Evolutionary conservation across 352 stramenopile genomes (phyloP), one percentile per base, ranked within the genome.

Genomic region (Pythium angustatum): DNA sequence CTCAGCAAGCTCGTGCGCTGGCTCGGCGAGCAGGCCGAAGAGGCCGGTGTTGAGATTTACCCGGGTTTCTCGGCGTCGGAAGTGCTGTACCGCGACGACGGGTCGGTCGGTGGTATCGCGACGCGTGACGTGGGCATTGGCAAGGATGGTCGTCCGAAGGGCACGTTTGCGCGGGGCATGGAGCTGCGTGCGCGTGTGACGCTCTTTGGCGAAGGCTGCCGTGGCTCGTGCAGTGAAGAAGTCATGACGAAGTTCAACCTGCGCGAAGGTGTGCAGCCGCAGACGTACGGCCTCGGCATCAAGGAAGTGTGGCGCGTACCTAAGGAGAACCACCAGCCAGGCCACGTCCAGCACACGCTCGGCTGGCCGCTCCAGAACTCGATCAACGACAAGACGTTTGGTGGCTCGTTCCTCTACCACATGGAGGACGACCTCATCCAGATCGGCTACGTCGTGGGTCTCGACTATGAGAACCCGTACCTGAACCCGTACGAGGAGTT

Each of bases 391-490:
- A 98, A 98, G 75, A 96, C 91, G 0, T 99, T 99, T 77, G 98
- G 97, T 12, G 98, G 98, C 26, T 97, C 91, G 24, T 99, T 99
- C 85, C 85, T 99, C 64, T 99, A 99, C 78, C 97, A 99, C 81
- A 98, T 98, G 88, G 85, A 96, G 43, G 91, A 97, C n/a, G 93
- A 98, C 49, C 80, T 98, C 8, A 86, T 98, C 33, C 87, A 98
- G 67, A 87, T 98, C 67, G 97, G 97, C 31, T 72, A 99, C 22
- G 97, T 99, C 28, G 88, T 99, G 28, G 98, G 97, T 40, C 78
- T 99, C 27, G 98, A 99, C 83, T 99, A 99, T 76, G 86, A 98
- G 62, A 99, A 99, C 82, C 97, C 98, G 17, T 99, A 99, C 79
- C 79, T 99, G 24, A 99, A 98, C 78, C 97, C 96, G 54, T 99